phyloP scores from a whole-genome alignment of 2,329 filamentous ascomycete genomes.

The Phyllosticta citriasiana region DNA sequence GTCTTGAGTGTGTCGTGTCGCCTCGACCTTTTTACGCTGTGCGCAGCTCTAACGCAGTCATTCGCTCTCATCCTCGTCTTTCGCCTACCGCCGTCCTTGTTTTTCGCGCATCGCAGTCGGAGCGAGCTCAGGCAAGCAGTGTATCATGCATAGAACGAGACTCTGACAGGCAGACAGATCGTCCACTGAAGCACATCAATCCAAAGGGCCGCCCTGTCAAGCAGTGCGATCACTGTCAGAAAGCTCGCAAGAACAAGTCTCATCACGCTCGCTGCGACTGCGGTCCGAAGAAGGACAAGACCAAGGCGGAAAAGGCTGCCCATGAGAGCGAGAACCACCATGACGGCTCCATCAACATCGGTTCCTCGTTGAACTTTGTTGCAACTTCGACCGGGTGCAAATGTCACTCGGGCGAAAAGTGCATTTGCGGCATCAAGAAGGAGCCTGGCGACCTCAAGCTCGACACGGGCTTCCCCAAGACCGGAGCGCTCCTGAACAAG shows the following conservation, averaged over 20 bases:
- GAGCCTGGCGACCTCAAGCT: conserved; percentile 39
- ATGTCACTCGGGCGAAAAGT: conserved; percentile 50
- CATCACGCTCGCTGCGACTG: conserved; percentile 96
- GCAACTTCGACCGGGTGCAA: conserved; percentile 33
- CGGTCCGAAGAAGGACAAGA: conserved; percentile 72
- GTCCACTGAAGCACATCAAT: conserved; percentile 86
- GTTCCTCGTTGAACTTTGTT: conserved; percentile 22
- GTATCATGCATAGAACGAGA: conserved; percentile 2
- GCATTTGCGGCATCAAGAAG: conserved; percentile 51
- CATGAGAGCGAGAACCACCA: conserved; percentile 25
- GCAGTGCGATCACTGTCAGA: conserved; percentile 94
- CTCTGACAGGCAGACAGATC: conserved; percentile 48
- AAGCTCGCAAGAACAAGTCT: conserved; percentile 89
- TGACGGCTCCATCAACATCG: conserved; percentile 17
- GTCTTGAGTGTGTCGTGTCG: neutral
- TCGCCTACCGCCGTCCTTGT: conserved; percentile 1
- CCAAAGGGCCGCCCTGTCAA: conserved; percentile 96
- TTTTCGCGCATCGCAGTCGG: neutral
- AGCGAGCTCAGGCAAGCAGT: conserved; percentile 15
- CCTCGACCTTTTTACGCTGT: neutral
- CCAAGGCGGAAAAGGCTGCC: conserved; percentile 35
- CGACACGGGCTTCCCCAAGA: conserved; percentile 35
- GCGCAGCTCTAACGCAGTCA: neutral
- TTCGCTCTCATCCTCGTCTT: neutral
- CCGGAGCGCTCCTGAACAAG: conserved; percentile 36